A percentile compares a stretch with the other conserved stretches of the same genome.
Conservation (phyloP, 2,329 filamentous ascomycete species). For the Aspergillus chevalieri region DNA sequence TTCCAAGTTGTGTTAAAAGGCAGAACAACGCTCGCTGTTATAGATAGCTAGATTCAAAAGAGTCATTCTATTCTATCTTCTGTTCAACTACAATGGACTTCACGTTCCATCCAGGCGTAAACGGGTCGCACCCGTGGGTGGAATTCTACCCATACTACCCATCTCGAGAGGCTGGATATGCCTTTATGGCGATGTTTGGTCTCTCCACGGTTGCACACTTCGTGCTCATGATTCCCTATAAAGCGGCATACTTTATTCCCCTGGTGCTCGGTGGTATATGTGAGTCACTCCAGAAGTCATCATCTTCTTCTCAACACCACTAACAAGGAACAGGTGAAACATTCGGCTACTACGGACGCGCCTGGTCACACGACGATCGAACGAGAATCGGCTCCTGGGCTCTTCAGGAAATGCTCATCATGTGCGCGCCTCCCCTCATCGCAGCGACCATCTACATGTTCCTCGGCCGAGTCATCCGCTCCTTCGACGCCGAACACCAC, state of each 20-base stretch:
- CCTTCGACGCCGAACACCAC: slow-evolving; percentile 30
- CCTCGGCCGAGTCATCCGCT: slow-evolving; percentile 34
- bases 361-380: slow-evolving; percentile 25
- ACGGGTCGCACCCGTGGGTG: slow-evolving; percentile 25
- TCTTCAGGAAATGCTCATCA: slow-evolving; percentile 33
- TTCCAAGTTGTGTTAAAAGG: not conserved
- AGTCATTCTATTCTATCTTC: not conserved
- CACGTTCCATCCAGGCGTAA: slow-evolving; percentile 23
- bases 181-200: slow-evolving; percentile 32
- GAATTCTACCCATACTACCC: slow-evolving; percentile 35
- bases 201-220: slow-evolving; percentile 25
- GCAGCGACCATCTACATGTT: slow-evolving; percentile 35
- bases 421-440: slow-evolving; percentile 37
- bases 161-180: slow-evolving; percentile 27
- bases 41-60: no score
- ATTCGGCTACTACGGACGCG: slow-evolving; percentile 33
- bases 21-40: not conserved
- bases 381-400: slow-evolving; percentile 25
- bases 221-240: slow-evolving; percentile 24
- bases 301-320: not conserved
- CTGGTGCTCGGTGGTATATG: slow-evolving; percentile 33
- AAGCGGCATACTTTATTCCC: slow-evolving; percentile 33
- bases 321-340: slow-evolving; percentile 21
- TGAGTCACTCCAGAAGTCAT: slow-evolving; percentile 11
- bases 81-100: slow-evolving; percentile 22